phyloP scores from a whole-genome alignment of 1,139 yeast genomes.

The Saccharomyces pastorianus region DNA sequence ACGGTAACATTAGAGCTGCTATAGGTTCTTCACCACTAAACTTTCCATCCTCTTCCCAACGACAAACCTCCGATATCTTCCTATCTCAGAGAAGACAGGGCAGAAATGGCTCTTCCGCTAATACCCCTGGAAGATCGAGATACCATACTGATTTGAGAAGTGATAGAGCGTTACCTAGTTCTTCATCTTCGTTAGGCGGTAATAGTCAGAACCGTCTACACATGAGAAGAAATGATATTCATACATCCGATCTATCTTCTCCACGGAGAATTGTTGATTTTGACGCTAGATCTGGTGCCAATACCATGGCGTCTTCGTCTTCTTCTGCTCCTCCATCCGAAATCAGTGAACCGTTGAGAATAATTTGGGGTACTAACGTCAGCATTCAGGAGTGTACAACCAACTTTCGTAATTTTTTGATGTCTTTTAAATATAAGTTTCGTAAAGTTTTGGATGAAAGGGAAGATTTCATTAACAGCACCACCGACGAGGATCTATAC shows the following conservation, averaged over 20 bases:
- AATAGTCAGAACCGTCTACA: constrained; percentile 29
- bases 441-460: constrained; percentile 56
- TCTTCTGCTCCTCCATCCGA: constrained; percentile 30
- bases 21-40: constrained; percentile 40
- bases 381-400: constrained; percentile 81
- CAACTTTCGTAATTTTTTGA: constrained; percentile 71
- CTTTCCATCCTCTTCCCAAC: constrained; percentile 39
- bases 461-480: constrained; percentile 34
- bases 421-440: constrained; percentile 73
- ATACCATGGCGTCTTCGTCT: constrained; percentile 17
- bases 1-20: constrained; percentile 11
- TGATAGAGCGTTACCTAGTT: constrained; percentile 22
- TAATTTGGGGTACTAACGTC: constrained; percentile 98
- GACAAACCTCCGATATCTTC: constrained; percentile 18
- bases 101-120: constrained; percentile 12
- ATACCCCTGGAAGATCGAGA: constrained; percentile 17
- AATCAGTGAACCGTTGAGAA: constrained; percentile 67
- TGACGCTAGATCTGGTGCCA: constrained; percentile 23
- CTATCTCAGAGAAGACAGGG: constrained; percentile 14
- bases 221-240: constrained; percentile 48
- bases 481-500: constrained; percentile 63
- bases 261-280: constrained; percentile 39
- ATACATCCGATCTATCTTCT: constrained; percentile 46
- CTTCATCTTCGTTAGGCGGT: constrained; percentile 27
- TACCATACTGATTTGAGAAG: constrained; percentile 31